These are phyloP conservation scores for Geranomyces michiganensis DNA, from an alignment of 192 early-diverging fungal genomes.

Conservation along the genomic window DNA sequence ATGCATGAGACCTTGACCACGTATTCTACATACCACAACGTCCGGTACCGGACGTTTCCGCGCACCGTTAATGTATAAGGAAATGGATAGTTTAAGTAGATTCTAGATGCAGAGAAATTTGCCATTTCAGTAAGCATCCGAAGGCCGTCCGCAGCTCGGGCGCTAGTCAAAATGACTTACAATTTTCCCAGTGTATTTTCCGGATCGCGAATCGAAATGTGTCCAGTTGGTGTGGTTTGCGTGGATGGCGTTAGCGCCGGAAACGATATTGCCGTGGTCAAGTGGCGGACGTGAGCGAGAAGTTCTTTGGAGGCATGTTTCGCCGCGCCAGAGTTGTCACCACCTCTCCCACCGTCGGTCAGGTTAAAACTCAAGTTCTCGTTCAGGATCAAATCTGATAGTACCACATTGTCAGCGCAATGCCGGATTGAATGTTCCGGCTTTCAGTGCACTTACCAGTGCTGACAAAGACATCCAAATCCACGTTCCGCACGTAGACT, in stretches of 20 bases:
- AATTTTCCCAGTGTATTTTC: conserved; percentile 26
- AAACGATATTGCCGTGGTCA: conserved; percentile 5
- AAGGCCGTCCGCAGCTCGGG: no score
- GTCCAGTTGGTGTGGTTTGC: background rate
- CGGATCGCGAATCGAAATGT: conserved; percentile 19
- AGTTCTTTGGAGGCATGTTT: conserved; percentile 18
- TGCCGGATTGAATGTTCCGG: background rate
- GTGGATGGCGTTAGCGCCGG: conserved; percentile 12
- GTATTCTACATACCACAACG: conserved; percentile 10
- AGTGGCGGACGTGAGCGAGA: conserved; percentile 13
- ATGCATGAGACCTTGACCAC: conserved; percentile 4
- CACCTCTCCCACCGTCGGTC: background rate
- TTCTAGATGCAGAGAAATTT: conserved; percentile 1
- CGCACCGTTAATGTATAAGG: conserved; percentile 20
- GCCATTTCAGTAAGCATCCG: background rate
- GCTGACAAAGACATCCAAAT: conserved; percentile 20
- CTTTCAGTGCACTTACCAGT: conserved; percentile 8
- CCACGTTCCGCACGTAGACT: conserved; percentile 7
- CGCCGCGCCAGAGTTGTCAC: background rate
- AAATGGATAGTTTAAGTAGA: conserved; percentile 7
- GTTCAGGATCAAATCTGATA: background rate
- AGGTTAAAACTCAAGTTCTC: background rate
- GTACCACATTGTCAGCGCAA: background rate
- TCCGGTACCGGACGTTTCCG: conserved; percentile 6
- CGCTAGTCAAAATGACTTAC: conserved; percentile 13